Conservation (phyloP, 1,284 basidiomycete species). For the Cutaneotrichosporon sp. region DNA sequence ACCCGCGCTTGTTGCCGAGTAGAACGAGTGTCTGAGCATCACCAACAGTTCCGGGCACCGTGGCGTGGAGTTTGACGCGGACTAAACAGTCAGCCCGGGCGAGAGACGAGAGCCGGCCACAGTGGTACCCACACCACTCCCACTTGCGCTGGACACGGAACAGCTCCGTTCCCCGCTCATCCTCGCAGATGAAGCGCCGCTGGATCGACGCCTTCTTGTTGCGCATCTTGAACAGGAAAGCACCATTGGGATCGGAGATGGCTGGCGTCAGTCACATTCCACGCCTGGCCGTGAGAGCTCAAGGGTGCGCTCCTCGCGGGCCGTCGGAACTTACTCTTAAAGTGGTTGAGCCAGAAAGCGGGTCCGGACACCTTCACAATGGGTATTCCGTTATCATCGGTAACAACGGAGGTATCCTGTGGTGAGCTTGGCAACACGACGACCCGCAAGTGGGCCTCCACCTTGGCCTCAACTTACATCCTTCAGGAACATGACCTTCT, state of each 20-base stretch:
- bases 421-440: neutral
- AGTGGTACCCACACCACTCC: neutral
- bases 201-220: neutral
- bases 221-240: neutral
- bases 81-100: neutral
- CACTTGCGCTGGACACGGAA: neutral
- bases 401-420: neutral
- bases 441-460: too few relatives aligned
- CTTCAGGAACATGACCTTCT: neutral
- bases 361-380: neutral
- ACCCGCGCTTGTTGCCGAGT: neutral
- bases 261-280: neutral
- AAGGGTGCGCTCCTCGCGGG: too few relatives aligned
- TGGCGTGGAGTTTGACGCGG: neutral
- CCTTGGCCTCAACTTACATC: neutral
- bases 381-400: neutral
- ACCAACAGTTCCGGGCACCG: neutral
- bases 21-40: neutral
- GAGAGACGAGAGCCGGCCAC: neutral
- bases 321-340: neutral
- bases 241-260: neutral
- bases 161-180: neutral
- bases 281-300: too few relatives aligned
- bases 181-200: neutral
- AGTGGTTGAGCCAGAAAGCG: neutral